Evolutionary conservation across 306 rosid genomes (phyloP).

Genomic region (Cucumis cinereus): DNA sequence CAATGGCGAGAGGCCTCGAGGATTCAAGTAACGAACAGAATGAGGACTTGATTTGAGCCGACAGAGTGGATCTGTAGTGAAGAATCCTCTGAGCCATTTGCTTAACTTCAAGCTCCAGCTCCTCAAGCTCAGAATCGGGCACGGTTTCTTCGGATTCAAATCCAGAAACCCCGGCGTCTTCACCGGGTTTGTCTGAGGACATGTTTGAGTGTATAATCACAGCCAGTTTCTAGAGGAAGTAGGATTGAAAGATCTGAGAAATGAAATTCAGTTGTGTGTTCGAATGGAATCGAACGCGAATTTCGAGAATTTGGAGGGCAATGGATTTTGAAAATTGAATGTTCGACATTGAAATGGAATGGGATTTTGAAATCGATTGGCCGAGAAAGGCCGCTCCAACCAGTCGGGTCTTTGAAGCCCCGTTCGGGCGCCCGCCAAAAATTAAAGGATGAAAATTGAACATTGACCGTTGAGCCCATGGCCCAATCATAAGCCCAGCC

Average conservation of each 20-base stretch:
- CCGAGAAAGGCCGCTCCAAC: not conserved
- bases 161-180: constrained; percentile 21
- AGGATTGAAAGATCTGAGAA: constrained; percentile 4
- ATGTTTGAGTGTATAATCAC: constrained; percentile 6
- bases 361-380: not conserved
- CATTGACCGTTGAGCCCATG: not conserved
- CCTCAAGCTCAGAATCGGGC: constrained; percentile 25
- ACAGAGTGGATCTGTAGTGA: constrained; percentile 41
- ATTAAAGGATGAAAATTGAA: not conserved
- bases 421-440: not conserved
- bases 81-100: constrained; percentile 51
- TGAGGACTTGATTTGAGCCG: constrained; percentile 47
- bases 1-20: constrained; percentile 31
- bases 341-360: not conserved
- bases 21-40: constrained; percentile 33
- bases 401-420: not conserved
- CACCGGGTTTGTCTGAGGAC: constrained; percentile 14
- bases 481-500: not conserved
- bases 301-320: constrained; percentile 24
- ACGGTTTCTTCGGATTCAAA: constrained; percentile 4
- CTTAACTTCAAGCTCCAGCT: constrained; percentile 40
- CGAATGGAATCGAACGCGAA: not conserved
- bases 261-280: not conserved
- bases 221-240: constrained; percentile 3
- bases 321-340: constrained; percentile 16